A percentile compares a stretch with the other conserved stretches of the same genome.
Conservation (phyloP, 169 alveolate genomes). For the Babesia bigemina region DNA sequence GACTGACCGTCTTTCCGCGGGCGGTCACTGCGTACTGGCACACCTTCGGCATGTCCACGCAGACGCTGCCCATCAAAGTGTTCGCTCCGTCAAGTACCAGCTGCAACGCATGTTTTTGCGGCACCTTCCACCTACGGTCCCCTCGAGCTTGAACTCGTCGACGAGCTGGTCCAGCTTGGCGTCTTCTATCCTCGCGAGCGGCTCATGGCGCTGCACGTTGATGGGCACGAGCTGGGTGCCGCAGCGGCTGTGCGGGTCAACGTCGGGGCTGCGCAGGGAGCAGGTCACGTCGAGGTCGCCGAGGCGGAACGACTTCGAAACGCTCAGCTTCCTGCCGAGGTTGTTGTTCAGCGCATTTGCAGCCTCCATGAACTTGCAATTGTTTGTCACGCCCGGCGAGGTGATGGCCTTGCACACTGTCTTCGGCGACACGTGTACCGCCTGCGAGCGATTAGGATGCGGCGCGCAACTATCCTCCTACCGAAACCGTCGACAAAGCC, state of each 20-base stretch:
- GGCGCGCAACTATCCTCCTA: neutral
- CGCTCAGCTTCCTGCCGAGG: conserved; percentile 22
- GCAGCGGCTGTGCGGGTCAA: conserved; percentile 22
- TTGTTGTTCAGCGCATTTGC: conserved; percentile 23
- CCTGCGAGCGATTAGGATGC: neutral
- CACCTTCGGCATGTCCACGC: conserved; percentile 50
- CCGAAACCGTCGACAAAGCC: neutral
- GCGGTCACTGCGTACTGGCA: neutral
- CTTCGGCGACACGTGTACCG: neutral
- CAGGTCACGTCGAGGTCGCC: conserved; percentile 12
- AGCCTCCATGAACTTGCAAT: neutral
- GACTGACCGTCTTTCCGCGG: neutral
- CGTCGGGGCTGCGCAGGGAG: conserved; percentile 30
- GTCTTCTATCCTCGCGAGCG: neutral
- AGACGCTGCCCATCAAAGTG: neutral
- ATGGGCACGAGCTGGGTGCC: conserved; percentile 34
- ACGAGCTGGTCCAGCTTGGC: conserved; percentile 3
- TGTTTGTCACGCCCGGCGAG: neutral
- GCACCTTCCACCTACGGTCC: neutral
- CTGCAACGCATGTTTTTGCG: neutral
- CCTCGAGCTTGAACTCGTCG: conserved; percentile 23
- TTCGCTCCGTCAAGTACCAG: neutral
- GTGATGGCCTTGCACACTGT: neutral
- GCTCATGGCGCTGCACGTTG: conserved; percentile 18
- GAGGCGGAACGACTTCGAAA: neutral